Evolutionary conservation across 371 early-diverging fungal genomes (phyloP).

Genomic region (Polyrhizophydium stewartii): DNA sequence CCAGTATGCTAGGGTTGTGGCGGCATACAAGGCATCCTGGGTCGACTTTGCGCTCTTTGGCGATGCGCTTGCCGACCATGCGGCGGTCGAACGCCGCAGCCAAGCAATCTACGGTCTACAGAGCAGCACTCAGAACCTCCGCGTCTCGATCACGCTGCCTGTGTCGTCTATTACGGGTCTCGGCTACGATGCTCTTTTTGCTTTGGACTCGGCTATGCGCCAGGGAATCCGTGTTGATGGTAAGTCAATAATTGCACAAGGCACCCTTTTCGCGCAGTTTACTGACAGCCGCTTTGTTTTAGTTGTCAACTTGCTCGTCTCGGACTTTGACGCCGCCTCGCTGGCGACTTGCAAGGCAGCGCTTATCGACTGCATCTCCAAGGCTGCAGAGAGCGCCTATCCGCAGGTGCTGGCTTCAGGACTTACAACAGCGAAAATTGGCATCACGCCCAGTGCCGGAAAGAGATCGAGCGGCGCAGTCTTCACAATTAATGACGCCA

Average conservation of each 20-base stretch:
- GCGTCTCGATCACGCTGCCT: constrained; percentile 23
- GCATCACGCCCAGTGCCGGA: constrained; percentile 41
- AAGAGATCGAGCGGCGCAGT: constrained; percentile 28
- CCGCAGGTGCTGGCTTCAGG: constrained; percentile 4
- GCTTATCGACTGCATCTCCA: constrained; percentile 14
- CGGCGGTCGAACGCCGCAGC: constrained; percentile 25
- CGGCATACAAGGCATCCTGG: constrained; percentile 21
- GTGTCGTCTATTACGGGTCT: constrained; percentile 20
- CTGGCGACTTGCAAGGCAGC: constrained; percentile 31
- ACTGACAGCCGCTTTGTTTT: constrained; percentile 9
- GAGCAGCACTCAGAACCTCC: constrained; percentile 13
- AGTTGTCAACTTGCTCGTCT: constrained; percentile 35
- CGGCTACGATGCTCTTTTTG: constrained; percentile 3
- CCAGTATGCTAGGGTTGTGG: constrained; percentile 23
- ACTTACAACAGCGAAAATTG: constrained; percentile 16
- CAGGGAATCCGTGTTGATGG: constrained; percentile 14
- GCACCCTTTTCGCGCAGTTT: background rate
- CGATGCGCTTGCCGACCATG: constrained; percentile 10
- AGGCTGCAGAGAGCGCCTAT: constrained; percentile 1
- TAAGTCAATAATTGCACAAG: background rate
- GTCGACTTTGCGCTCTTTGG: constrained; percentile 37
- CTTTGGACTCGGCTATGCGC: constrained; percentile 12
- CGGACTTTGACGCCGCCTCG: constrained; percentile 24
- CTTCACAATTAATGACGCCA: constrained; percentile 25
- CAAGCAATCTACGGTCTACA: constrained; percentile 21